Base-by-base conservation (phyloP, 805 yeast species). In the Metschnikowia noctiluminum region DNA sequence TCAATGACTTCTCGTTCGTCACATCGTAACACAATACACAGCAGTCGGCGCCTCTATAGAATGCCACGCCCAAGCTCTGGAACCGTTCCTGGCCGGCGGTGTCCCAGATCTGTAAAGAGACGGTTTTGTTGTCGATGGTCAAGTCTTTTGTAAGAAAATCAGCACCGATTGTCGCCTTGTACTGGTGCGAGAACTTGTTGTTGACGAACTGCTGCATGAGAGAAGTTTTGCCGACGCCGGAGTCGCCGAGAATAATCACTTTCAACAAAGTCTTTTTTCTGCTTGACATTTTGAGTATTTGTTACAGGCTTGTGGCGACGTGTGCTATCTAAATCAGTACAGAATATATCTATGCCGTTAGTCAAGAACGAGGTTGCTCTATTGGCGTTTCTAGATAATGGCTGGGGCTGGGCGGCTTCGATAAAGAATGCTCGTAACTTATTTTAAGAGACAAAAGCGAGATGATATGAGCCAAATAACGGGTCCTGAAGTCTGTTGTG, bases 91-190 rank as follows among this genome's bases (percentile, higher is more conserved):
- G 59, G 21, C 59, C 59, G 2, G 59, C 59, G 13, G 59, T 56
- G 34, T 56, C 60, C 60, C 99, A 92, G 47, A 94, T 86, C 70
- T 87, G 92, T 77, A 86, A 77, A 21, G 89, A 83, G 8, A 85
- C 90, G 55, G 80, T 79, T 60, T 85, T 86, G 66, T 86, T 94
- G 65, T 94, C 98, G 50, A 94, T 80, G 28, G 78, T 73, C 51
- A 92, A 81, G 61, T 92, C 98, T 67, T 91, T 92, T 35, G 97
- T 92, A 54, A 90, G 77, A 65, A 92, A 92, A 66, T 94, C 98
- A 2, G 98, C 98, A 9, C 99, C 99, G 57, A 92, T 92, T 13
- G 99, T 92, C 28, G 98, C 97, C 64, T 92, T 94, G 70, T 94
- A 94, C 66, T 92, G 98, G 57, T 91, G 92, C 37, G 90, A 82